Percentiles rank a stretch among this genome's conserved stretches.
These are phyloP conservation scores for Aspergillus sclerotiicarbonarius DNA, from an alignment of 495 filamentous ascomycete species.

Conservation along the genomic window DNA sequence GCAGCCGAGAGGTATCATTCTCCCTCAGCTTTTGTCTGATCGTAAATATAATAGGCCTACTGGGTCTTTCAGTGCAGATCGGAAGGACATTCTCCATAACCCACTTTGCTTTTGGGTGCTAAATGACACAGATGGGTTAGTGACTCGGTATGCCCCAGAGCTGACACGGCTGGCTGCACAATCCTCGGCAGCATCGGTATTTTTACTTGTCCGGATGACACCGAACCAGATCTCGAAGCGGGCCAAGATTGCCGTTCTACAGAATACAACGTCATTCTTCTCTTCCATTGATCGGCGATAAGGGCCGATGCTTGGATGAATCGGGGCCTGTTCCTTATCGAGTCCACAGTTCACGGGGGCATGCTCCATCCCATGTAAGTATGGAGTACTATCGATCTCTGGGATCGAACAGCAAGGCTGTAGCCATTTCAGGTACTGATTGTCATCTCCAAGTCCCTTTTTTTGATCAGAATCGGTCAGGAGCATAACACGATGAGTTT, in stretches of 20 bases:
- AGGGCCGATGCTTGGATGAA: neutral
- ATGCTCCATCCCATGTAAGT: neutral
- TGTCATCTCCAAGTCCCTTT: neutral
- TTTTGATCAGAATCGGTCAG: neutral
- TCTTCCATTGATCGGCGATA: slow-evolving; percentile 1
- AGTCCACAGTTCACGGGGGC: neutral
- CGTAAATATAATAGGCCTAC: too few species aligned
- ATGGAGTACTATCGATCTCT: neutral
- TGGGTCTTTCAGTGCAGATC: too few species aligned
- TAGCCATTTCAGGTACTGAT: neutral
- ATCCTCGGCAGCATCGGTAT: neutral
- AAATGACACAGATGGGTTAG: too few species aligned
- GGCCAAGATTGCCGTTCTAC: neutral
- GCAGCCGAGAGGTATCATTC: too few species aligned
- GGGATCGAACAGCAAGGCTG: neutral
- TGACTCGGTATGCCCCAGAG: too few species aligned
- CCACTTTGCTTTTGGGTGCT: too few species aligned
- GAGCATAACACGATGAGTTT: neutral
- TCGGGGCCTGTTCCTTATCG: neutral
- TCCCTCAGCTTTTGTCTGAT: too few species aligned
- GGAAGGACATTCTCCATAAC: too few species aligned
- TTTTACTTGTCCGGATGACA: neutral
- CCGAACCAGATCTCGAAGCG: neutral
- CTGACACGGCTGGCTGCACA: neutral
- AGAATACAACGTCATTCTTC: neutral